Conservation (phyloP, 164 flowering plant genomes). For the Aristolochia fimbriata region DNA sequence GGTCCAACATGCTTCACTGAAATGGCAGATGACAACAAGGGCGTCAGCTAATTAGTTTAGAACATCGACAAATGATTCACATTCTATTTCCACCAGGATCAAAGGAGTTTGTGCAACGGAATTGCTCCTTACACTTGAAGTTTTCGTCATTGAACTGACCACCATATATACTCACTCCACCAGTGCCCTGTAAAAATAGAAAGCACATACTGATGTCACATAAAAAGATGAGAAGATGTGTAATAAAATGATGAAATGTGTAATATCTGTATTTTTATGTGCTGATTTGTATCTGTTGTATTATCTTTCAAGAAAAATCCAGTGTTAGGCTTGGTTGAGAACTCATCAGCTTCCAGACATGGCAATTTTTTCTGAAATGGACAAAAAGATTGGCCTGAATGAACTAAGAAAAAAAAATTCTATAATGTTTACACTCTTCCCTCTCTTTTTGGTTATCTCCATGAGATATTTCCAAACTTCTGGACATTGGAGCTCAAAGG, state of each 20-base stretch:
- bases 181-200: slow-evolving; percentile 56
- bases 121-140: slow-evolving; percentile 44
- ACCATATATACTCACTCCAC: slow-evolving; percentile 75
- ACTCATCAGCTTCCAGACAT: too few species aligned
- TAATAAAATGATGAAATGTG: background rate
- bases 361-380: too few species aligned
- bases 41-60: background rate
- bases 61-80: background rate
- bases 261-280: too few species aligned
- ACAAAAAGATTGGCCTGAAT: too few species aligned
- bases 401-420: too few species aligned
- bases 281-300: too few species aligned
- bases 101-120: background rate
- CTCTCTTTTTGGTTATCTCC: too few species aligned
- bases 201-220: background rate
- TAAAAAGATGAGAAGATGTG: background rate
- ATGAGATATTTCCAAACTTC: too few species aligned
- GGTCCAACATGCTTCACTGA: slow-evolving; percentile 71
- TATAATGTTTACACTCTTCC: too few species aligned
- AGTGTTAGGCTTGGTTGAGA: too few species aligned
- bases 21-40: slow-evolving; percentile 5
- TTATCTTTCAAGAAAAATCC: too few species aligned
- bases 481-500: too few species aligned
- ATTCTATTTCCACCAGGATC: background rate
- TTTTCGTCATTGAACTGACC: slow-evolving; percentile 59